These are phyloP conservation scores for Huntiella omanensis DNA, from an alignment of 2,329 filamentous ascomycete species.

Conservation along the genomic window DNA sequence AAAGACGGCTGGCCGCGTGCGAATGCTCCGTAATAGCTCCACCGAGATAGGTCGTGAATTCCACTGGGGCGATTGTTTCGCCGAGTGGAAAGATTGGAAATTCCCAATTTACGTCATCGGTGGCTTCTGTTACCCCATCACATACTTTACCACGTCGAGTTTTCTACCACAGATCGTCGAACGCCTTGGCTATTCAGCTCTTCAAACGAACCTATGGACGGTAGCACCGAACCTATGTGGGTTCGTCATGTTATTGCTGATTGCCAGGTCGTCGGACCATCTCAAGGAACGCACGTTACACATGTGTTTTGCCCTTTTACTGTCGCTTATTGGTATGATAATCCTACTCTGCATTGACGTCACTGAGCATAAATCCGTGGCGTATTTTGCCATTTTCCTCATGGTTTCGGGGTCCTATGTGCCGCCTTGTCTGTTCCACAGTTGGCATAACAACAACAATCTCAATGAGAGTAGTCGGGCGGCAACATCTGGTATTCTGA, in stretches of 20 bases:
- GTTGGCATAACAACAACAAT: constrained; percentile 35
- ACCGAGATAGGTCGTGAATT: constrained; percentile 20
- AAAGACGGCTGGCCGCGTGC: constrained; percentile 24
- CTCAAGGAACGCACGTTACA: constrained; percentile 27
- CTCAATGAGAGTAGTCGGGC: constrained; percentile 23
- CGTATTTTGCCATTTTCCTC: constrained; percentile 32
- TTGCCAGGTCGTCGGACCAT: constrained; percentile 25
- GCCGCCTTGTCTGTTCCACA: constrained; percentile 26
- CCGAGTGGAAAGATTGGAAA: constrained; percentile 20
- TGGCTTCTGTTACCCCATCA: constrained; percentile 28
- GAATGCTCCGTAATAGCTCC: constrained; percentile 27
- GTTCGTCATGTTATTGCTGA: constrained; percentile 24
- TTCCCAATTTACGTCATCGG: constrained; percentile 27
- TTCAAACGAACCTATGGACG: constrained; percentile 29
- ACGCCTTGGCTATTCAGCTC: constrained; percentile 23
- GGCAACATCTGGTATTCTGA: constrained; percentile 18
- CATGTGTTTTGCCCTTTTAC: constrained; percentile 19
- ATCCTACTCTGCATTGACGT: constrained; percentile 26
- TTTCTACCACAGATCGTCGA: constrained; percentile 29
- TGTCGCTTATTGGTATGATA: constrained; percentile 25
- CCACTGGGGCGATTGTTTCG: constrained; percentile 22
- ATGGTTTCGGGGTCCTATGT: constrained; percentile 27
- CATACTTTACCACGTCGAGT: constrained; percentile 23
- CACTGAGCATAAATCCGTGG: constrained; percentile 22
- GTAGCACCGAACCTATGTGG: constrained; percentile 29